Percentiles rank a stretch among this genome's conserved stretches.
These are phyloP conservation scores for Dipodascus albidus DNA, from an alignment of 805 yeast species.

Conservation along the genomic window DNA sequence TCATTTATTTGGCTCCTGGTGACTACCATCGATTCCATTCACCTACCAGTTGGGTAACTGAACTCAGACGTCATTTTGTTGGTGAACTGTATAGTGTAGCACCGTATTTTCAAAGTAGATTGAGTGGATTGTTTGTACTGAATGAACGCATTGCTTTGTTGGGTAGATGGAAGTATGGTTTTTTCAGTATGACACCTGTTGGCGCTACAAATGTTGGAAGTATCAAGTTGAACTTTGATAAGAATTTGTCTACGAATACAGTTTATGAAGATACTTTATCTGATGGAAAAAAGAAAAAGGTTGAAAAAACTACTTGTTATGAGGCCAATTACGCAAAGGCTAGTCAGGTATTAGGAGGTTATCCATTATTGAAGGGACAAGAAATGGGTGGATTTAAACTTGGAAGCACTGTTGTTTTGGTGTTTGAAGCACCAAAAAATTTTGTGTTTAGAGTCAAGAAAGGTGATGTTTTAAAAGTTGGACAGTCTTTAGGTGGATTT, in stretches of 20 bases:
- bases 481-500: constrained; percentile 54
- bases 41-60: constrained; percentile 93
- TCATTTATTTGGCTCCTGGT: constrained; percentile 94
- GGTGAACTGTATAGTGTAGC: constrained; percentile 95
- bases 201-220: constrained; percentile 99
- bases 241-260: constrained; percentile 70
- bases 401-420: constrained; percentile 94
- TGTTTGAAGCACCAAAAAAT: constrained; percentile 85
- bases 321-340: constrained; percentile 89
- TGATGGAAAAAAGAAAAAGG: constrained; percentile 24
- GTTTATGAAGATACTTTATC: not conserved
- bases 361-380: constrained; percentile 80
- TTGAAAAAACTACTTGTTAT: constrained; percentile 70
- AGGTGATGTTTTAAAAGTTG: constrained; percentile 78
- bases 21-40: constrained; percentile 97
- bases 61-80: constrained; percentile 84
- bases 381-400: constrained; percentile 96
- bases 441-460: constrained; percentile 58
- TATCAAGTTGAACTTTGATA: constrained; percentile 83
- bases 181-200: constrained; percentile 97
- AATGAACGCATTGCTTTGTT: constrained; percentile 92
- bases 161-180: constrained; percentile 95
- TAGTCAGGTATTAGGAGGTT: constrained; percentile 65
- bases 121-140: constrained; percentile 76
- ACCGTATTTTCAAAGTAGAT: constrained; percentile 84